A percentile compares a stretch with the other conserved stretches of the same genome.
phyloP scores from a whole-genome alignment of 2,329 filamentous ascomycete species.

The Ophiostoma novo-ulmi region DNA sequence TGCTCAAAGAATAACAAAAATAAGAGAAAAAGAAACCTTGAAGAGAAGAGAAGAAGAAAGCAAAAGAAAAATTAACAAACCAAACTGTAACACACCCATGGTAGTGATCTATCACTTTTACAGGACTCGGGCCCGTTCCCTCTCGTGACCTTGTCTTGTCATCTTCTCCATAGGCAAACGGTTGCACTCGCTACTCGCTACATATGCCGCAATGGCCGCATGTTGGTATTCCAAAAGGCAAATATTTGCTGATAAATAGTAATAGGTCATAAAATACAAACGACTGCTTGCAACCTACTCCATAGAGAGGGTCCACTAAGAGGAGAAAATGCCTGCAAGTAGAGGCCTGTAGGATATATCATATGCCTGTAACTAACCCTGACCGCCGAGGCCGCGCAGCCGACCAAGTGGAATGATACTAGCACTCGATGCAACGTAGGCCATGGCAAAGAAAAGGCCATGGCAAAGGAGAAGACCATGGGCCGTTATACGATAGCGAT shows the following conservation, averaged over 20 bases:
- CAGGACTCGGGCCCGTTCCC: background rate
- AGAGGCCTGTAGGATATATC: background rate
- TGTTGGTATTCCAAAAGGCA: background rate
- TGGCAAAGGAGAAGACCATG: too few species aligned
- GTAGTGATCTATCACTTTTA: background rate
- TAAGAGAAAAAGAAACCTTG: background rate
- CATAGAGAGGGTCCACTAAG: too few species aligned
- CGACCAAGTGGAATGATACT: background rate
- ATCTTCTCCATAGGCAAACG: background rate
- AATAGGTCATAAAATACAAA: background rate
- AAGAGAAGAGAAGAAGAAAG: background rate
- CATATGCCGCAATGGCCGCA: background rate
- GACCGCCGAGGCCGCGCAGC: background rate
- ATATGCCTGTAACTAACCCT: background rate
- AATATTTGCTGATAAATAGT: too few species aligned
- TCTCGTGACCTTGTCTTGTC: too few species aligned
- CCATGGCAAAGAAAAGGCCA: too few species aligned
- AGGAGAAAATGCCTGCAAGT: background rate
- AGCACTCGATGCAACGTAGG: background rate
- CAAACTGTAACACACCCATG: slow-evolving; percentile 9
- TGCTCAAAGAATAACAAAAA: too few species aligned
- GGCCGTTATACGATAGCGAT: background rate
- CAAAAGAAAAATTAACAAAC: background rate
- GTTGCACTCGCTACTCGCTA: background rate
- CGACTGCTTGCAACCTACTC: too few species aligned